Base-by-base conservation (phyloP, 2,329 filamentous ascomycete species). In the Rhinocladiella mackenziei region DNA sequence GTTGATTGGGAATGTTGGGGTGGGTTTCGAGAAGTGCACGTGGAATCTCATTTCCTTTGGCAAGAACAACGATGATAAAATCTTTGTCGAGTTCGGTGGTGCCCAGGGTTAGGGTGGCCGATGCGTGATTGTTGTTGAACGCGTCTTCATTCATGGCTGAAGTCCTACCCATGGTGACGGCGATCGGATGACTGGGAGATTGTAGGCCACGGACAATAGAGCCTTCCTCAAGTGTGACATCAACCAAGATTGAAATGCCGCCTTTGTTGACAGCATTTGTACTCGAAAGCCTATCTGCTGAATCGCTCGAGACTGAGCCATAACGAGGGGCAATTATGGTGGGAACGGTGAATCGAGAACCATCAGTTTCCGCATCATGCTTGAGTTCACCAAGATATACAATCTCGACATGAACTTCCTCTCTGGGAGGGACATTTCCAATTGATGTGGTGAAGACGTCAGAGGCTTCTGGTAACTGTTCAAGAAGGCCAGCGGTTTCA, bases 331-430 rank as follows among this genome's bases (percentile, higher is more conserved):
- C 80, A 43, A 89, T 81, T 35, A 62, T 65, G 1, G 76, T 84
- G 0, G 84, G 84, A 3, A 89, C 76, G 3, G 77, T 86, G 58
- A 83, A 84, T 5, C 82, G 75, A 18, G 84, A 68, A 4, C 81
- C 81, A 56, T 88, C 80, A 2, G 76, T 70, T 50, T 81, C 77
- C 31, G 79, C 75, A 57, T 87, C 83, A 53, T 86, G 80, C 64
- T 85, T 85, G 41, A 88, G 70, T 60, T 88, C 83, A 2, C 79
- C 80, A 3, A 86, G 70, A 50, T 84, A 86, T 0, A 70, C 77
- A 43, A 87, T 77, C 8, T 81, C 71, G 5, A 87, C 74, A 5
- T 71, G 60, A 23, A 86, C 65, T 23, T 68, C 72, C 11, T 75
- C 73, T 0, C 70, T 71, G 0, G 76, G 71, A 0, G 81, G 78